A percentile compares a stretch with the other conserved stretches of the same genome.
phyloP scores from a whole-genome alignment of 441 rosid genomes.

The Capsella rubella region DNA sequence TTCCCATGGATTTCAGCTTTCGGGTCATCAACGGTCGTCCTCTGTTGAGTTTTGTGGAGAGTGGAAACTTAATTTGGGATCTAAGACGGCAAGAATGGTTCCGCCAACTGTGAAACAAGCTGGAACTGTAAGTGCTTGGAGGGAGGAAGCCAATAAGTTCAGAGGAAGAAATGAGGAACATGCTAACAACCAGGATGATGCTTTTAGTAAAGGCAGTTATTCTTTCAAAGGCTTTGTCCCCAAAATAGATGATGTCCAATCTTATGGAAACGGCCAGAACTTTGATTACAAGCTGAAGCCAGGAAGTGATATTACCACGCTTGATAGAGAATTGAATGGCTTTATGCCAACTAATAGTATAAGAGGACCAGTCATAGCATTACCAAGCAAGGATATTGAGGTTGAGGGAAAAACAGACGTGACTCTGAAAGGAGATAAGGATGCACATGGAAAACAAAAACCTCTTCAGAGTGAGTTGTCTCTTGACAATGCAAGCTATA shows the following conservation, averaged over 20 bases:
- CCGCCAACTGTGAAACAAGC: slow-evolving; percentile 34
- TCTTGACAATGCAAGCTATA: slow-evolving; percentile 18
- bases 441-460: slow-evolving; percentile 26
- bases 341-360: slow-evolving; percentile 27
- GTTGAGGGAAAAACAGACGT: slow-evolving; percentile 17
- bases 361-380: slow-evolving; percentile 19
- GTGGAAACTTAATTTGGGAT: slow-evolving; percentile 47
- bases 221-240: slow-evolving; percentile 30
- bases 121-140: slow-evolving; percentile 40
- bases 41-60: slow-evolving; percentile 34
- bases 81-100: slow-evolving; percentile 48
- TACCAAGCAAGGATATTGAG: slow-evolving; percentile 33
- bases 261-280: slow-evolving; percentile 36
- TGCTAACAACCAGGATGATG: slow-evolving; percentile 31
- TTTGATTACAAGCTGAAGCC: slow-evolving; percentile 17
- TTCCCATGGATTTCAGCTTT: slow-evolving; percentile 37
- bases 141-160: slow-evolving; percentile 35
- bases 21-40: slow-evolving; percentile 35
- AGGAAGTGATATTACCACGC: slow-evolving; percentile 20
- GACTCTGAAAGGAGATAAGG: slow-evolving; percentile 20
- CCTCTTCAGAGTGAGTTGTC: slow-evolving; percentile 13
- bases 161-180: slow-evolving; percentile 34
- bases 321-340: slow-evolving; percentile 39
- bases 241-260: slow-evolving; percentile 33
- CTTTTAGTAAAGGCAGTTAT: slow-evolving; percentile 33